Base-by-base conservation (phyloP, 805 yeast species). In the Kregervanrija delftensis region DNA sequence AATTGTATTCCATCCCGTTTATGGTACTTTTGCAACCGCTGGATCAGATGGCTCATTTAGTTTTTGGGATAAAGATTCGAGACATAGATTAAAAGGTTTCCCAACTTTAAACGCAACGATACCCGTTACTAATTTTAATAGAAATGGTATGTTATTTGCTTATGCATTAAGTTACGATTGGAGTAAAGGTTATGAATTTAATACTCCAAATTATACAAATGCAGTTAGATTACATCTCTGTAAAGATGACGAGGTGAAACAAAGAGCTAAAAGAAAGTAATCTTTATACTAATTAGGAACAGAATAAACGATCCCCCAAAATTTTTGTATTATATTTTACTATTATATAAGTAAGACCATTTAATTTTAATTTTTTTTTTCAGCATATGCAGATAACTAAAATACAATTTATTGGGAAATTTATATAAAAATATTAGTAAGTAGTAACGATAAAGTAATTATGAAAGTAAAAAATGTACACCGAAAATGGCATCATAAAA, bases 21-120 rank as follows among this genome's bases (percentile, higher is more conserved):
- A 82, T 64, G 96, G 96, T 37, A 89, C 98, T 1, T 84, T 93
- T 64, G 81, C 83, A 41, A 93, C 99, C 5, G 93, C 95, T 1
- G 98, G 99, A 11, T 76, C 93, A 17, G 99, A 93, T 65, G 99
- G 99, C 16, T 74, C 90, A 11, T 83, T 90, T 69, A 82, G 89
- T 56, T 84, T 87, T 69, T 93, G 99, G 99, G 98, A 93, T 64
- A 88, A 87, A 64, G 96, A 88, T 56, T 84, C 93, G 43, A 80
- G 83, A 60, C 95, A 86, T 60, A 76, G 98, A 55, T 75, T 93
- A 53, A 86, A 83, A 65, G 86, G 83, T 32, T 85, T 79, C 69
- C 88, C 95, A 5, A 66, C 77, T 9, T 70, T 83, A 12, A 76
- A 74, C 42, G 75, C 78, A 33, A 72, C 95, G 0, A 82, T 93